phyloP scores from a whole-genome alignment of 225 moss, liverwort and hornwort genomes.

The Pseudisothecium myosuroides region DNA sequence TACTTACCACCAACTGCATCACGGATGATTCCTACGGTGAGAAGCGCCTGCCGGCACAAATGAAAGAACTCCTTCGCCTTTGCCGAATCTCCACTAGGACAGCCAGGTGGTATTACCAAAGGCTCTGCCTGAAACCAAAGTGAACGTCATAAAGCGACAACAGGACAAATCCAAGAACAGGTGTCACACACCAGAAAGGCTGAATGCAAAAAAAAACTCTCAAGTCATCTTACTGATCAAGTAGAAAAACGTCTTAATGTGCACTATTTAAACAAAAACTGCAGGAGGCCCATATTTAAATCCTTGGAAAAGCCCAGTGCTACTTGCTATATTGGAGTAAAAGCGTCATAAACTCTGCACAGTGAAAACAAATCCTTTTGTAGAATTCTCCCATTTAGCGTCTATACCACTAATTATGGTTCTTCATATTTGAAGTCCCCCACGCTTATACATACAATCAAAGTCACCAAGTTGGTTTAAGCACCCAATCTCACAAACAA shows the following conservation, averaged over 20 bases:
- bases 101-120: constrained; percentile 57
- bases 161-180: background rate
- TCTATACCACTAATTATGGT: background rate
- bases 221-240: background rate
- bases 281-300: background rate
- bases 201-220: background rate
- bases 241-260: background rate
- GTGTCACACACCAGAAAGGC: background rate
- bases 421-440: background rate
- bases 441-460: background rate
- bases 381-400: background rate
- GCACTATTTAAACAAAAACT: background rate
- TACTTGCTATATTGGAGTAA: background rate
- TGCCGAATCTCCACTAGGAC: constrained; percentile 39
- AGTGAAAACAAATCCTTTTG: background rate
- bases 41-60: constrained; percentile 62
- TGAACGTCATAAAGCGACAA: background rate
- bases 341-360: background rate
- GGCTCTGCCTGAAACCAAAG: constrained; percentile 40
- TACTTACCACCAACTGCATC: constrained; percentile 68
- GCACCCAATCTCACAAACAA: background rate
- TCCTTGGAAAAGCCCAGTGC: background rate
- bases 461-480: background rate
- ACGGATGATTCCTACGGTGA: constrained; percentile 87
- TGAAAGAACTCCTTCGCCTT: constrained; percentile 59